A percentile compares a stretch with the other conserved stretches of the same genome.
Conservation (phyloP, 2,329 filamentous ascomycete genomes). For the Clonostachys rhizophaga region DNA sequence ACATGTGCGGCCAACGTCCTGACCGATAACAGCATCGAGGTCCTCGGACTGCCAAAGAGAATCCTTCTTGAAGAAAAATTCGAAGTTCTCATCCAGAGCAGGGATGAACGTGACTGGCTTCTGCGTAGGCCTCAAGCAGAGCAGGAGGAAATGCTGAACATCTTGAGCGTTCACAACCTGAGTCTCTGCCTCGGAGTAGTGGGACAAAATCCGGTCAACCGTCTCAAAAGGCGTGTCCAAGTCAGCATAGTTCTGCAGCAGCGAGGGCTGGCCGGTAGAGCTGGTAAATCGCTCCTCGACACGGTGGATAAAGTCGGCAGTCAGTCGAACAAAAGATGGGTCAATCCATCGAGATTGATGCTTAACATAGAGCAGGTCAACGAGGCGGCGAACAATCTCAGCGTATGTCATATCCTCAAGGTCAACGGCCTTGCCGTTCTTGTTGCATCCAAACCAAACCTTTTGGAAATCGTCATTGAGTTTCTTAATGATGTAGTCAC, state of each 20-base stretch:
- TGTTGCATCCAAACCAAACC: conserved; percentile 91
- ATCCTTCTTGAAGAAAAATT: conserved; percentile 99
- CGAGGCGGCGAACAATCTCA: conserved; percentile 81
- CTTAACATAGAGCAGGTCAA: conserved; percentile 87
- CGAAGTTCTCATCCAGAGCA: conserved; percentile 92
- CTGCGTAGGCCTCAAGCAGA: conserved; percentile 87
- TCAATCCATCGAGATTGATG: conserved; percentile 93
- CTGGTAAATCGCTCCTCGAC: conserved; percentile 93
- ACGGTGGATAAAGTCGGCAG: conserved; percentile 93
- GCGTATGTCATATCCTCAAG: conserved; percentile 95
- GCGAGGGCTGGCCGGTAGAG: conserved; percentile 65
- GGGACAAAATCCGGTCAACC: conserved; percentile 72
- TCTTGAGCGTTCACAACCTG: conserved; percentile 98
- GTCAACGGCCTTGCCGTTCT: conserved; percentile 74
- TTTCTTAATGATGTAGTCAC: conserved; percentile 90
- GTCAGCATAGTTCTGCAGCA: conserved; percentile 87
- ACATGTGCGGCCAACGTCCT: conserved; percentile 93
- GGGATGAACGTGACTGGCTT: conserved; percentile 98
- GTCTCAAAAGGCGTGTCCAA: conserved; percentile 76
- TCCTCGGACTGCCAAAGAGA: conserved; percentile 99
- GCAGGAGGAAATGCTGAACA: conserved; percentile 90
- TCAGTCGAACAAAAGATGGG: conserved; percentile 73
- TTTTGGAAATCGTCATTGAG: conserved; percentile 96
- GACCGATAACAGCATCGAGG: conserved; percentile 88
- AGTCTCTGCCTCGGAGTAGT: conserved; percentile 80